Percentiles rank a stretch among this genome's conserved stretches.
These are phyloP conservation scores for Botrytis deweyae DNA, from an alignment of 2,329 filamentous ascomycete genomes.

Conservation along the genomic window DNA sequence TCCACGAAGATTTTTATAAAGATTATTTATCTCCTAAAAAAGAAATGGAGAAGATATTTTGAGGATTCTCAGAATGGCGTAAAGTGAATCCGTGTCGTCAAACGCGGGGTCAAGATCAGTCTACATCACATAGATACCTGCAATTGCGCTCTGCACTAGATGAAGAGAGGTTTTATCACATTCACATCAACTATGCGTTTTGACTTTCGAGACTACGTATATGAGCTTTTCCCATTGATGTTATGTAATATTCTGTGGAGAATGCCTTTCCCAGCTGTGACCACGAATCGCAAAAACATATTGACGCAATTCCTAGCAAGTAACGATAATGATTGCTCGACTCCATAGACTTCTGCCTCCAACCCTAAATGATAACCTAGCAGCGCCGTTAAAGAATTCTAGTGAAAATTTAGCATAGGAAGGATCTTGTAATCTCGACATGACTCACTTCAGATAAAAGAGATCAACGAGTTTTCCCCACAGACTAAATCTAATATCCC, in stretches of 20 bases:
- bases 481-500: background rate
- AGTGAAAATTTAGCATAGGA: background rate
- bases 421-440: accelerated
- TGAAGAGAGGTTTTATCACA: background rate
- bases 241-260: background rate
- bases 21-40: background rate
- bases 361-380: background rate
- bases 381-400: no score
- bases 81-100: background rate
- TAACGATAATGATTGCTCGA: background rate
- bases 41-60: background rate
- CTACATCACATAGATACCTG: background rate
- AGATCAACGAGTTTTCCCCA: accelerated
- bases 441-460: background rate
- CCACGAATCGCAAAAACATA: background rate
- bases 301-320: background rate
- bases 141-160: background rate
- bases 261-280: background rate
- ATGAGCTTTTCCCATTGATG: background rate
- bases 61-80: accelerated
- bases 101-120: background rate
- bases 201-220: accelerated
- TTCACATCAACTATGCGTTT: no score
- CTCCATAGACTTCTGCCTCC: background rate
- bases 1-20: background rate